Conservation (phyloP, 2,329 filamentous ascomycete species). For the Aspergillus ochraceoroseus region DNA sequence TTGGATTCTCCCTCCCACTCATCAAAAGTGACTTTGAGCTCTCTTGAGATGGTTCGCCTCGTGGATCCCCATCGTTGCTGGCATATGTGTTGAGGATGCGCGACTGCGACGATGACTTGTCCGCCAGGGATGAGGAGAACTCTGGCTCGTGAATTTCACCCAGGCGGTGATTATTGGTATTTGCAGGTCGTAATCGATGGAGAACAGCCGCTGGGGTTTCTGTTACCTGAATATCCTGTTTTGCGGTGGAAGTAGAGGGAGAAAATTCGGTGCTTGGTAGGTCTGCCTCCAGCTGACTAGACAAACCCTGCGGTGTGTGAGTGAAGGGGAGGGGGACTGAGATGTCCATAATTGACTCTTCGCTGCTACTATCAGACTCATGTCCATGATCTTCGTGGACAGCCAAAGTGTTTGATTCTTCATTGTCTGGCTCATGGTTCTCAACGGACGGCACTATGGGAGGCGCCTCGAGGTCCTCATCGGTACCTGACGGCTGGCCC, state of each 20-base stretch:
- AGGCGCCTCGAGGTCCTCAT: neutral
- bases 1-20: conserved; percentile 3
- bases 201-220: conserved; percentile 27
- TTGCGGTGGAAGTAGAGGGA: conserved; percentile 20
- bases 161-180: neutral
- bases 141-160: neutral
- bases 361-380: conserved; percentile 24
- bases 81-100: conserved; percentile 34
- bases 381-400: neutral
- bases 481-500: too few species aligned
- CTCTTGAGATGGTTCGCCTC: conserved; percentile 19
- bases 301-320: conserved; percentile 21
- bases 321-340: conserved; percentile 32
- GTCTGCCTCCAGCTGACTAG: conserved; percentile 25
- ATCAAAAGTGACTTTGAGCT: conserved; percentile 11
- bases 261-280: conserved; percentile 24
- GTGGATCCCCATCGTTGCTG: conserved; percentile 21
- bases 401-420: neutral
- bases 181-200: conserved; percentile 9
- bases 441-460: neutral
- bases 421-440: neutral
- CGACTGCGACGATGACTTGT: conserved; percentile 34
- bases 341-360: conserved; percentile 36
- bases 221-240: conserved; percentile 30
- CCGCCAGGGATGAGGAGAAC: conserved; percentile 23